These are phyloP conservation scores for Hygrophorus russula DNA, from an alignment of 768 basidiomycete genomes.

Conservation along the genomic window DNA sequence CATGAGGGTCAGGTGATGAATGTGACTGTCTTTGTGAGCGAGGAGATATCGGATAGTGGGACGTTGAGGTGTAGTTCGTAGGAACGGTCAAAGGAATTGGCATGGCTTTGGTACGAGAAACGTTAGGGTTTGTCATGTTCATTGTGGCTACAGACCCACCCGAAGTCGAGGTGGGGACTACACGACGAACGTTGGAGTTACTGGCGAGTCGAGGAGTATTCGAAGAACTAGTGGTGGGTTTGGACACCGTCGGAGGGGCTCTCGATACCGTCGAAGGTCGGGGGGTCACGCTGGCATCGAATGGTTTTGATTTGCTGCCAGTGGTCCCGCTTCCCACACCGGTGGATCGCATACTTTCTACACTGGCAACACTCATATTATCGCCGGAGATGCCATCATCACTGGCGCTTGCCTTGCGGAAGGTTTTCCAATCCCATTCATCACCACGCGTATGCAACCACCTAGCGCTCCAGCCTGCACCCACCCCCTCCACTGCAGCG, in stretches of 20 bases:
- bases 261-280: conserved; percentile 6
- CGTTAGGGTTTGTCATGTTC: conserved; percentile 14
- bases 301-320: conserved; percentile 19
- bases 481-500: conserved; percentile 53
- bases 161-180: conserved; percentile 13
- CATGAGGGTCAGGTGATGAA: conserved; percentile 48
- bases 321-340: conserved; percentile 18
- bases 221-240: not conserved
- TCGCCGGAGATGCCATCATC: conserved; percentile 26
- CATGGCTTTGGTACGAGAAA: conserved; percentile 28
- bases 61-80: conserved; percentile 19
- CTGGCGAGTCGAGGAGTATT: not conserved
- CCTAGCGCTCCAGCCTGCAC: conserved; percentile 54
- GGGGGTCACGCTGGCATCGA: conserved; percentile 13
- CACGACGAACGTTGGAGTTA: conserved; percentile 3
- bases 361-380: conserved; percentile 39
- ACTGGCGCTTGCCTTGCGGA: conserved; percentile 29
- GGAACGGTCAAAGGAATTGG: conserved; percentile 26
- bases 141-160: conserved; percentile 11
- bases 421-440: conserved; percentile 67
- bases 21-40: conserved; percentile 28
- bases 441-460: conserved; percentile 37
- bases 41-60: conserved; percentile 39
- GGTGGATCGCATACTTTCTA: conserved; percentile 29
- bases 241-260: not conserved